Base-by-base conservation (phyloP, 2,329 filamentous ascomycete species). In the Nemania diffusa region DNA sequence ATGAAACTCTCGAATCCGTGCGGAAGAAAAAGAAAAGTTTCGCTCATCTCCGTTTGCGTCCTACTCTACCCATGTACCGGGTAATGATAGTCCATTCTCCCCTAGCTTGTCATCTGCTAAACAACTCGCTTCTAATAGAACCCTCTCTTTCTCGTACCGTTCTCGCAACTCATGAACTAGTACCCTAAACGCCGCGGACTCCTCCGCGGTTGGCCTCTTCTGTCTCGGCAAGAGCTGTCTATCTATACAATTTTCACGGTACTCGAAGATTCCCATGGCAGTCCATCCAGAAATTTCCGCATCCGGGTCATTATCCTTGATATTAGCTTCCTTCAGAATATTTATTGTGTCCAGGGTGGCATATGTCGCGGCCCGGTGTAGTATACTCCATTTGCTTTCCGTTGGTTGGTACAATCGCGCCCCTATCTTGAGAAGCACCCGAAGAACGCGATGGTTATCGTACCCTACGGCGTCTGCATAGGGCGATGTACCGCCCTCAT, bases 151-250 rank as follows among this genome's bases (percentile, higher is more conserved):
- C 2, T 27, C n/a, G 27, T 60, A 42, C 17, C 37, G 37, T 50
- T 50, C 59, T 37, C 48, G 27, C 27, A 44, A 22, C 50, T 58
- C 24, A 7, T 62, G n/a, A 34, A 59, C 42, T 8, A 59, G 55
- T 24, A 22, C 5, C 15, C 17, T 29, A 42, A 58, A 58, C 8
- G 24, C 24, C 22, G 22, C 26, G 27, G 32, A 46, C 3, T 44
- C 57, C 24, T 62, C 32, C 9, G 24, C 15, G 17, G 51, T 57
- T 32, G 51, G 57, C 9, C 15, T 34, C 24, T 29, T 56, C 42
- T 61, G 42, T 20, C n/a, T 2, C 4, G 20, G 9, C 7, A 9
- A 1, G 9, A 51, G 32, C 11, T 29, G 0, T 2, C 5, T 22
- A 11, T 57, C 42, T 13, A 1, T 1, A 15, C 44, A 27, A 3